A percentile compares a stretch with the other conserved stretches of the same genome.
phyloP scores from a whole-genome alignment of 768 basidiomycete genomes.

The Ramaria sp. region DNA sequence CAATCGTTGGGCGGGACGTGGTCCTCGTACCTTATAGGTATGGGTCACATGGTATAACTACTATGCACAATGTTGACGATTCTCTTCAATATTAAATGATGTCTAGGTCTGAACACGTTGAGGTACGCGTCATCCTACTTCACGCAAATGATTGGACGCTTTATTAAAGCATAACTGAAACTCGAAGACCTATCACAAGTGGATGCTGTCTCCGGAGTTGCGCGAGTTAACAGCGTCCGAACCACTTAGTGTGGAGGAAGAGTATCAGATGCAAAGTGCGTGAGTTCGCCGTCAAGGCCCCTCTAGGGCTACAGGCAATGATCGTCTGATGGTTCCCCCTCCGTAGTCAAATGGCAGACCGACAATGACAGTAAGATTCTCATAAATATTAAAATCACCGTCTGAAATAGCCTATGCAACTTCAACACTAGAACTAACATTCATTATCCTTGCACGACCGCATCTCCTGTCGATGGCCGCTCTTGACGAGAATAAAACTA shows the following conservation, averaged over 20 bases:
- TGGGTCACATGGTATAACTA: conserved; percentile 7
- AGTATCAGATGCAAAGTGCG: conserved; percentile 84
- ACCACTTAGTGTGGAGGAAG: conserved; percentile 67
- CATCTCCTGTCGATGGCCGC: not conserved
- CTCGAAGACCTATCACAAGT: conserved; percentile 67
- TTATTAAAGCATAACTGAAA: not conserved
- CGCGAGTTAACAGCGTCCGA: conserved; percentile 77
- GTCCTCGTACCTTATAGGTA: conserved; percentile 75
- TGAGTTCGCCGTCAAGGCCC: not conserved
- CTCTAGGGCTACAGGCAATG: not conserved
- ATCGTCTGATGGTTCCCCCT: not conserved
- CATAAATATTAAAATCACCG: not conserved
- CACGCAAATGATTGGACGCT: conserved; percentile 10
- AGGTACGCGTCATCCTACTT: conserved; percentile 17
- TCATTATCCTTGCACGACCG: conserved; percentile 63
- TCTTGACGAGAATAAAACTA: not conserved
- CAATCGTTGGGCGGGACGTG: conserved; percentile 55
- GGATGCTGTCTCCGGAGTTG: conserved; percentile 76
- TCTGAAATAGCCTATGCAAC: not conserved
- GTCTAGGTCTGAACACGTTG: conserved; percentile 35
- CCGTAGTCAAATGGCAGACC: conserved; percentile 71
- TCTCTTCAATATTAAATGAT: not conserved
- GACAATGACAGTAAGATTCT: conserved; percentile 68
- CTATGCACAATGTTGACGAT: not conserved
- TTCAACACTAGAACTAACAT: conserved; percentile 56